Evolutionary conservation across 768 basidiomycete genomes (phyloP).

Genomic region (Suillus sp.): DNA sequence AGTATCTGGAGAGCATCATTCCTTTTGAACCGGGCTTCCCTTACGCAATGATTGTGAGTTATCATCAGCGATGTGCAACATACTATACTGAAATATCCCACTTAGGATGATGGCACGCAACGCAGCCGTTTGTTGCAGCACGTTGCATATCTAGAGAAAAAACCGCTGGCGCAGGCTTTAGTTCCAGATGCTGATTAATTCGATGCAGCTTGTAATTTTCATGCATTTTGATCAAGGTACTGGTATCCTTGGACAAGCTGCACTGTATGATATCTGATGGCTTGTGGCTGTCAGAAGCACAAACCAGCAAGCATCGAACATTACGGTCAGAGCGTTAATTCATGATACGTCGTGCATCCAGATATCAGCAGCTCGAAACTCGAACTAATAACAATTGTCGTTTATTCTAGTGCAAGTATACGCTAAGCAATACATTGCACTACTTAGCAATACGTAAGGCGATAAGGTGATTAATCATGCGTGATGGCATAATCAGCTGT

Average conservation of each 20-base stretch:
- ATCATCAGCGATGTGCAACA: background rate
- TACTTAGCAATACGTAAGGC: background rate
- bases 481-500: slow-evolving; percentile 17
- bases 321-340: too few relatives aligned
- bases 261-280: too few relatives aligned
- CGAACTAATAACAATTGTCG: background rate
- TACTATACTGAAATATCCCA: slow-evolving; percentile 4
- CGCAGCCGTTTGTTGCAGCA: slow-evolving; percentile 18
- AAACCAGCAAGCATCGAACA: too few relatives aligned
- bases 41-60: slow-evolving; percentile 29
- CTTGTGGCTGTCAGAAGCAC: too few relatives aligned
- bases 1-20: slow-evolving; percentile 41
- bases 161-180: slow-evolving; percentile 16
- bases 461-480: slow-evolving; percentile 6
- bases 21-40: slow-evolving; percentile 52
- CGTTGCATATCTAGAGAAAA: slow-evolving; percentile 25
- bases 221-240: too few relatives aligned
- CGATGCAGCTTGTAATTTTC: background rate
- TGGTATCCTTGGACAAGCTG: too few relatives aligned
- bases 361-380: background rate
- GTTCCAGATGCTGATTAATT: slow-evolving; percentile 13
- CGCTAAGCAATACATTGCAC: background rate
- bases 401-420: background rate
- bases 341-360: background rate
- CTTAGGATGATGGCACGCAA: slow-evolving; percentile 31